Evolutionary conservation across 192 early-diverging fungal genomes (phyloP), one percentile per base, ranked within the genome.

Genomic region (Entomortierella lignicola): DNA sequence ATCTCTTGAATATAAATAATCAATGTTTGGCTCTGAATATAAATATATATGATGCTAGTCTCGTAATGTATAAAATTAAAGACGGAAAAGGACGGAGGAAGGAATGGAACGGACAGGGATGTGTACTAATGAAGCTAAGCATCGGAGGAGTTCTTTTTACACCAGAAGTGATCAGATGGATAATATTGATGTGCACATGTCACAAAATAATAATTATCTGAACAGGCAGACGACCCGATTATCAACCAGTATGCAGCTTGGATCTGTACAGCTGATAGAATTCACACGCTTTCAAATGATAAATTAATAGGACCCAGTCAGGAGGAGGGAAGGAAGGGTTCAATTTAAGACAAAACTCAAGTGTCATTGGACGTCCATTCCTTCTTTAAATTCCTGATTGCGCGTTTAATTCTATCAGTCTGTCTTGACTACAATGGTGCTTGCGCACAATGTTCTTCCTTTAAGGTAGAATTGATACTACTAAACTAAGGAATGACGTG

Each of bases 61-160:
- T 60, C 32, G 8, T 32, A 37, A 37, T 0, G 32, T 21, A 41
- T 31, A 54, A 26, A 54, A 37, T 64, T 21, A 54, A 25, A 11
- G 26, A 54, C 62, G 62, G 62, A 64, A 64, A 54, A 23, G 21
- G 50, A 64, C 62, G 62, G 51, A 64, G 34, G 11, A 54, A 54
- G 26, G 48, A 32, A 27, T 41, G n/a, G 51, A 39, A 37, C 20
- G 23, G 37, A 37, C 6, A 64, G 51, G 34, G 48, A 50, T 51
- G 47, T n/a, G n/a, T n/a, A n/a, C n/a, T n/a, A 42, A 47, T 20
- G 2, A 47, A 47, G 44, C 12, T 5, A 47, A 11, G 12, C 15
- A 47, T 47, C 44, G 12, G 44, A 47, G 13, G 39, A 42, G 39
- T 10, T 10, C 13, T 42, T 13, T 10, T 42, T 13, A 13, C 6